These are phyloP conservation scores for Oryza australiensis DNA, from an alignment of 176 grass and related monocot species.

Conservation along the genomic window DNA sequence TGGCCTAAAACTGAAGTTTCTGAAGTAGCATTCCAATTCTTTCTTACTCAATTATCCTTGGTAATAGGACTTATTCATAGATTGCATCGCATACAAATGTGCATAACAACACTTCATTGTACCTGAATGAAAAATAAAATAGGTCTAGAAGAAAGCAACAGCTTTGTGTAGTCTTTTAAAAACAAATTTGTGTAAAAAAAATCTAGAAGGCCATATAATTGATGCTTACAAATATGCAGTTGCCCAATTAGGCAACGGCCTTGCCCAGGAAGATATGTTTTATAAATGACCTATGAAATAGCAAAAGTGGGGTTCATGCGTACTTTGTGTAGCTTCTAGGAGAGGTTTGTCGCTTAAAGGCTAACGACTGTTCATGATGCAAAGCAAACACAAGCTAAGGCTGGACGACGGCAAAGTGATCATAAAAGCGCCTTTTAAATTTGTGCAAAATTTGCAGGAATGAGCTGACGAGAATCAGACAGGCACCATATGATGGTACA, in stretches of 20 bases:
- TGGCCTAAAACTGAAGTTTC: too few species aligned
- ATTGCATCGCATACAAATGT: not conserved
- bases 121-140: not conserved
- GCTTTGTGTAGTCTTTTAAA: not conserved
- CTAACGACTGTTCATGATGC: not conserved
- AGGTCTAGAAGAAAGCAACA: not conserved
- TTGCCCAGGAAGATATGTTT: conserved; percentile 24
- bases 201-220: not conserved
- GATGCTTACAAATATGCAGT: not conserved
- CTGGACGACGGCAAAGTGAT: not conserved
- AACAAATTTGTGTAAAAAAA: not conserved
- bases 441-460: not conserved
- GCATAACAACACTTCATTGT: not conserved
- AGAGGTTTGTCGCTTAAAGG: conserved; percentile 41
- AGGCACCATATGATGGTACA: not conserved
- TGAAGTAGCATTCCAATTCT: too few species aligned
- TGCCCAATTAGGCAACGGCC: not conserved
- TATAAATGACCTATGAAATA: conserved; percentile 10
- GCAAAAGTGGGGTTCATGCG: conserved; percentile 13
- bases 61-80: not conserved
- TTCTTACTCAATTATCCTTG: too few species aligned
- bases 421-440: conserved; percentile 9
- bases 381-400: not conserved
- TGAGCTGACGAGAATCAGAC: conserved; percentile 26
- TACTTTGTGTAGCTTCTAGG: conserved; percentile 30